Evolutionary conservation across 2,329 filamentous ascomycete species (phyloP), one percentile per base, ranked within the genome.

Genomic region (Dactylella cylindrospora): DNA sequence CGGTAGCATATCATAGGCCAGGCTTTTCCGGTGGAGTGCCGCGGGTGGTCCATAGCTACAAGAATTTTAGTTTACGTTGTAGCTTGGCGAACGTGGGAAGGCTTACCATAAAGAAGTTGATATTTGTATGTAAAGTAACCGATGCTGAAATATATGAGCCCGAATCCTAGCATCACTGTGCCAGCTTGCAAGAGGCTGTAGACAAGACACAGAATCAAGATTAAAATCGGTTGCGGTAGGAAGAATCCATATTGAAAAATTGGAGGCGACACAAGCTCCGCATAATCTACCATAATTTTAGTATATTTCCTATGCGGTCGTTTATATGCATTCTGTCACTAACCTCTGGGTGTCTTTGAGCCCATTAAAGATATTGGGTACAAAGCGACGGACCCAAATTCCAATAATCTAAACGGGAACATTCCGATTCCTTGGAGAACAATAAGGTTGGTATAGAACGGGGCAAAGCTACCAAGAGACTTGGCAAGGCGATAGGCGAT

Each of bases 1-100:
- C 93, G 87, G 70, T 93, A 89, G 74, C 90, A 95, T 65, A 98
- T 95, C 80, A 98, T 95, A 41, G 87, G 85, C 93, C 93, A 98
- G 3, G 90, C 90, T 64, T 86, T 84, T 15, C 94, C 94, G 0
- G 91, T 97, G 12, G 90, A 89, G 71, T 95, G 90, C 70, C 94
- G 89, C 12, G 89, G 87, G 72, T 97, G 91, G 69, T 97, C 90
- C 93, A 98, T 98, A 25, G 93, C 67, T 60, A 31, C 33, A 25
- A 13, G 12, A 13, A 3, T 31, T 19, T 3, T 31, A 3, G 25
- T 55, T 46, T 54, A 44, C 13, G 15, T 12, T 6, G 22, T 5
- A 15, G 29, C 2, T 23, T 2, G 23, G 9, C 15, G 10, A 22
- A 12, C n/a, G 17, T 9, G 15, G 20, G 9, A 15, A 9, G 6